Base-by-base conservation (phyloP, 805 yeast species). In the Metschnikowia cubensis region DNA sequence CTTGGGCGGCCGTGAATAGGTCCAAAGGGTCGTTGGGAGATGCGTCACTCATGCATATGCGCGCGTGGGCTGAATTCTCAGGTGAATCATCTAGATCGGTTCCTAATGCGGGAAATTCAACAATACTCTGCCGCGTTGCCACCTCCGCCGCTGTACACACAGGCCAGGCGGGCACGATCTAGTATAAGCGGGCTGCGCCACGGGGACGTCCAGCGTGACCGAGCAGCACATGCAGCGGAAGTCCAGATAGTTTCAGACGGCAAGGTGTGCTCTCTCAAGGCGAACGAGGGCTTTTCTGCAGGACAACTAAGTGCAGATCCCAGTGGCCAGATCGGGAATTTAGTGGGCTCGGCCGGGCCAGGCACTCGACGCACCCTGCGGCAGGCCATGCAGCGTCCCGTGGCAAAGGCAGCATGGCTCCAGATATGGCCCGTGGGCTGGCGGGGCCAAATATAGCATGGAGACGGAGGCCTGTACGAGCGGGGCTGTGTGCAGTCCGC, bases 41-140 rank as follows among this genome's bases (percentile, higher is more conserved):
- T 31, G 45, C 45, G 45, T 18, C 21, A 21, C 37, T n/a, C 37
- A 20, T 42, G 31, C 45, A 42, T 33, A 21, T 32, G 36, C 37
- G 37, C 44, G 44, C 44, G 35, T 14, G 41, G 8, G 37, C 31
- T 17, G 36, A 41, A 42, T 42, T 42, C 45, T 35, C 29, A 11
- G 22, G 22, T 33, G 36, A 42, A 33, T 21, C 45, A 33, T 32
- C 36, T 42, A 42, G 21, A 41, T 41, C 15, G 5, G 18, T 42
- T 42, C 45, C 36, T 11, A 29, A 17, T 42, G 8, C 11, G 45
- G 45, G 3, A 20, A 33, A 4, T 29, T 29, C 29, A 18, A 42
- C 37, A 32, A 18, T 20, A 18, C 29, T 14, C 45, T 17, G 20
- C 18, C 37, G 37, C 29, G 21, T 36, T 11, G 37, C 45, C 21